Conservation (phyloP, 2,329 filamentous ascomycete genomes). For the Trichophyton verrucosum region DNA sequence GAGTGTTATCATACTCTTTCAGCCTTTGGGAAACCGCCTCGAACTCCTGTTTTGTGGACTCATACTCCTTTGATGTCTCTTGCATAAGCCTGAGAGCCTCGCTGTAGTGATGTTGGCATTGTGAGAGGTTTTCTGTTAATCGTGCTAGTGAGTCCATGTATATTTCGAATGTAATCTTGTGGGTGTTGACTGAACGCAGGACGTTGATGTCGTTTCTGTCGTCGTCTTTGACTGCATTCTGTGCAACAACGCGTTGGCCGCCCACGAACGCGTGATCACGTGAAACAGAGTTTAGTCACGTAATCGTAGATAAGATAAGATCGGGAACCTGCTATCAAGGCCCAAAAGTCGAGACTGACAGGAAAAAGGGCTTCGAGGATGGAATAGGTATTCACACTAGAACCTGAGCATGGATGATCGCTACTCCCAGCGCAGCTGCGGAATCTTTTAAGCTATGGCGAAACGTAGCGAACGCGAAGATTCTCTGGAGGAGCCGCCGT, state of each 20-base stretch:
- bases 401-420: not conserved
- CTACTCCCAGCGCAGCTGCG: not conserved
- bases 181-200: not conserved
- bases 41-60: not conserved
- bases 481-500: conserved; percentile 5
- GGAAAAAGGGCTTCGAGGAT: not conserved
- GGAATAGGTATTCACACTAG: too few species aligned
- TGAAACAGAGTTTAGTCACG: not conserved
- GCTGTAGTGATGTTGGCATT: not conserved
- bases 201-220: not conserved
- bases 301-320: conserved; percentile 5
- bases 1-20: not conserved
- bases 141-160: not conserved
- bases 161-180: not conserved
- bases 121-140: not conserved
- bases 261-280: not conserved
- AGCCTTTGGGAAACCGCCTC: not conserved
- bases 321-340: not conserved
- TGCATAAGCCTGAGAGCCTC: conserved; percentile 1
- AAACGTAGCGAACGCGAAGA: conserved; percentile 10
- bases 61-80: not conserved
- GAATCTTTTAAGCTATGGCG: conserved; percentile 5
- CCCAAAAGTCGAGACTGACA: not conserved
- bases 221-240: not conserved
- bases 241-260: not conserved